Evolutionary conservation across 78 protist genomes (phyloP).

Genomic region (Bigelowiella natans): DNA sequence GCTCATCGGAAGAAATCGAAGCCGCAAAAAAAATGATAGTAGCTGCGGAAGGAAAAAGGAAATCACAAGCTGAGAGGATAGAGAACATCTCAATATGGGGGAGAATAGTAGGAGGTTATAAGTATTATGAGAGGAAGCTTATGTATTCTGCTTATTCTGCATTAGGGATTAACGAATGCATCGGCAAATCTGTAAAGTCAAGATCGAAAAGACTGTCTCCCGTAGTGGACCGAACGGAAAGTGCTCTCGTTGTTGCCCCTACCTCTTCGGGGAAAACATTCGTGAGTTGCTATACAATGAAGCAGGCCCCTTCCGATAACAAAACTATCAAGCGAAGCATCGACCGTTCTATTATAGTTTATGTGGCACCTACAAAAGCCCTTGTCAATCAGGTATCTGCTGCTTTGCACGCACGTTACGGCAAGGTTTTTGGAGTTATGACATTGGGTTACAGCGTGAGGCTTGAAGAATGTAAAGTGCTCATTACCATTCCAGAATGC

Average conservation of each 20-base stretch:
- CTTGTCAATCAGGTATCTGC: constrained; percentile 58
- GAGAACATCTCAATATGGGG: too few relatives aligned
- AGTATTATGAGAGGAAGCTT: too few relatives aligned
- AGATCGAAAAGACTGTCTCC: too few relatives aligned
- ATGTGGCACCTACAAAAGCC: constrained; percentile 71
- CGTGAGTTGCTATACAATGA: constrained; percentile 60
- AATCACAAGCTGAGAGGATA: too few relatives aligned
- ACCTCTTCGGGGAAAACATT: constrained; percentile 81
- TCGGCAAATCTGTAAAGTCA: too few relatives aligned
- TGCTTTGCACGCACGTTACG: background rate
- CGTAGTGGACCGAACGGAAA: constrained; percentile 48
- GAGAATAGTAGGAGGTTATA: too few relatives aligned
- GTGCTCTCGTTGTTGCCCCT: constrained; percentile 64
- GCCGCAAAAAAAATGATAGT: too few relatives aligned
- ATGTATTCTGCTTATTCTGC: too few relatives aligned
- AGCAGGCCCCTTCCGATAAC: constrained; percentile 18
- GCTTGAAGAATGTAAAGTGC: constrained; percentile 31
- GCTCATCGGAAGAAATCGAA: too few relatives aligned
- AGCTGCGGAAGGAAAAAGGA: too few relatives aligned
- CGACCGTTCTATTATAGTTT: constrained; percentile 48
- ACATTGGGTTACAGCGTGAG: background rate
- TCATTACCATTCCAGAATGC: constrained; percentile 46
- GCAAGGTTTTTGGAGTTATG: background rate
- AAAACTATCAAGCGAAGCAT: background rate
- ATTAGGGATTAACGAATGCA: too few relatives aligned